Percentiles rank a stretch among this genome's conserved stretches.
phyloP scores from a whole-genome alignment of 1,284 basidiomycete species.

The Puccinia hordei region DNA sequence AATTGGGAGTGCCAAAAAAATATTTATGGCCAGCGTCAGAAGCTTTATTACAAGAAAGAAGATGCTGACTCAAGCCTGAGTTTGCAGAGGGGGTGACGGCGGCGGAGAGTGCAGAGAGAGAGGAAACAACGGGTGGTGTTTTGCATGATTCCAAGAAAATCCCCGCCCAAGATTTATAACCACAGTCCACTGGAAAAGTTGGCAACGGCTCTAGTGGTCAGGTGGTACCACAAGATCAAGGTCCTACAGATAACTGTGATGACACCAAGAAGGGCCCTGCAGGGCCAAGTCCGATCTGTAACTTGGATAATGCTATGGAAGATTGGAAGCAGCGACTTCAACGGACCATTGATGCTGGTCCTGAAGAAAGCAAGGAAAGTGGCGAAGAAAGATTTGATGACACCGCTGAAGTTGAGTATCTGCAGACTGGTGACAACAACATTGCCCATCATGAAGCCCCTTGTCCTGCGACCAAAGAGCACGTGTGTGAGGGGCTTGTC shows the following conservation, averaged over 20 bases:
- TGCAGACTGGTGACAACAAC: conserved; percentile 21
- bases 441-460: conserved; percentile 29
- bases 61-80: conserved; percentile 1
- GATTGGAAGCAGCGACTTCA: conserved; percentile 45
- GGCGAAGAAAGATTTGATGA: conserved; percentile 39
- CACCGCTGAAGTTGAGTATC: conserved; percentile 35
- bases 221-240: not conserved
- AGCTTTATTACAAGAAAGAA: conserved; percentile 16
- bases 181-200: not conserved
- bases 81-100: not conserved
- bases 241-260: not conserved
- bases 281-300: conserved; percentile 19
- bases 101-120: conserved; percentile 22
- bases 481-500: conserved; percentile 29
- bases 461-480: conserved; percentile 46
- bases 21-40: conserved; percentile 51
- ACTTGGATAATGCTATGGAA: conserved; percentile 40
- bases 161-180: not conserved
- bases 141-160: not conserved
- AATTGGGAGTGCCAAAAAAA: conserved; percentile 95
- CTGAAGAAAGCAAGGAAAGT: conserved; percentile 3
- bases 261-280: not conserved
- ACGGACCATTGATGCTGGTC: conserved; percentile 27
- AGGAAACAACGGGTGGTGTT: not conserved
- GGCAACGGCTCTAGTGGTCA: conserved; percentile 17